Evolutionary conservation across 352 stramenopile species (phyloP).

Genomic region (Pythium chondricola): DNA sequence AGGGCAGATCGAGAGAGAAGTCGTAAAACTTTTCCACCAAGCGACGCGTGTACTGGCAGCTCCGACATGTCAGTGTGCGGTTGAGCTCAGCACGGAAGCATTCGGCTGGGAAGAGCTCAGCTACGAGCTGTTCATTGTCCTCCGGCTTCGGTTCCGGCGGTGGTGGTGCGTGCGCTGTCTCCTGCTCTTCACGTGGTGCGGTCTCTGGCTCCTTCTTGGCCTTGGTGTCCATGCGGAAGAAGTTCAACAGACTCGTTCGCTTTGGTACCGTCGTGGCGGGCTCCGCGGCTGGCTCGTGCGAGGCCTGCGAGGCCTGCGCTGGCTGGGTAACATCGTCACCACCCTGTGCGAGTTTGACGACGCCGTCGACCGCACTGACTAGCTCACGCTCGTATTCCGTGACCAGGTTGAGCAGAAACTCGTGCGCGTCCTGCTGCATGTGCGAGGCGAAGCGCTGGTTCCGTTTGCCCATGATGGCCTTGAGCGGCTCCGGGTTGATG

Average conservation of each 20-base stretch:
- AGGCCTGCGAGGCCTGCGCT: neutral
- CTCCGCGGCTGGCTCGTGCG: neutral
- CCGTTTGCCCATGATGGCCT: constrained; percentile 68
- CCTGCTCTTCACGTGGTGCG: neutral
- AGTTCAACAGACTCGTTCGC: constrained; percentile 47
- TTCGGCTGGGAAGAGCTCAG: constrained; percentile 56
- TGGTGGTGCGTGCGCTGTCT: neutral
- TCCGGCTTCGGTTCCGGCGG: neutral
- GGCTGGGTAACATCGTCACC: constrained; percentile 17
- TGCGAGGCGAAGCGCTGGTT: constrained; percentile 82
- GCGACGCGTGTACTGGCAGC: constrained; percentile 72
- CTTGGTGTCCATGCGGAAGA: constrained; percentile 38
- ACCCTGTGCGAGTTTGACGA: constrained; percentile 7
- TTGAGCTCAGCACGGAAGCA: constrained; percentile 76
- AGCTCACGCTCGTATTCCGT: constrained; percentile 85
- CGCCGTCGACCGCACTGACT: constrained; percentile 32
- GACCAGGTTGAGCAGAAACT: constrained; percentile 81
- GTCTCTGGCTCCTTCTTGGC: neutral
- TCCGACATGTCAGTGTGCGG: constrained; percentile 69
- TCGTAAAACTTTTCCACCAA: constrained; percentile 82
- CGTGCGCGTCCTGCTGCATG: constrained; percentile 82
- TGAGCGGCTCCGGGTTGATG: constrained; percentile 77
- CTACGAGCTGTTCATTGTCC: constrained; percentile 34
- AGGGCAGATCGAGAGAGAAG: constrained; percentile 78
- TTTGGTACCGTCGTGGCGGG: constrained; percentile 17